phyloP scores from a whole-genome alignment of 2,329 filamentous ascomycete genomes.

The Phaeosphaeria sp. region DNA sequence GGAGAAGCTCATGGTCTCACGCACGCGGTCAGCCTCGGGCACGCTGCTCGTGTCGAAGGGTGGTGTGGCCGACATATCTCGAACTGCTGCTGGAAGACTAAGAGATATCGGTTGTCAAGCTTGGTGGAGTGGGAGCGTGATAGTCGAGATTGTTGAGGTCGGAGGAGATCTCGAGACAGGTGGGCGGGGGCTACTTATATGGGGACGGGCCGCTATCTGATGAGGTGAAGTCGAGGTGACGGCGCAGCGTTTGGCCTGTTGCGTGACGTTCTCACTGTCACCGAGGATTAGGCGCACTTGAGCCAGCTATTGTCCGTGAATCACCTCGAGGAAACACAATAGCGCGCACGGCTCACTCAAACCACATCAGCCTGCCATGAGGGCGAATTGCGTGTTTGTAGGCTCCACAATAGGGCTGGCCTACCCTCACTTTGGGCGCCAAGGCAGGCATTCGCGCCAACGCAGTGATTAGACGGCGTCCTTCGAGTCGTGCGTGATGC shows the following conservation, averaged over 20 bases:
- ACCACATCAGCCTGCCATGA: constrained; percentile 12
- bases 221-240: constrained; percentile 30
- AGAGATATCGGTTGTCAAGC: background rate
- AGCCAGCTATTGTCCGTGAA: constrained; percentile 13
- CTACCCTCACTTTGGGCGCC: constrained; percentile 11
- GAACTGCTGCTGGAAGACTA: background rate
- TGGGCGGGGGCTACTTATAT: constrained; percentile 31
- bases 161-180: constrained; percentile 33
- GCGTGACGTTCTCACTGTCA: constrained; percentile 17
- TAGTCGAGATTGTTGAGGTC: constrained; percentile 4
- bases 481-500: constrained; percentile 7
- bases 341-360: constrained; percentile 12
- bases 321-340: constrained; percentile 15
- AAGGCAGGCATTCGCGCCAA: constrained; percentile 18
- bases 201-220: constrained; percentile 1
- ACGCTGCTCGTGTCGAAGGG: background rate
- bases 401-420: constrained; percentile 9
- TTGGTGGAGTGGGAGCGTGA: background rate
- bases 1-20: constrained; percentile 32
- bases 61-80: constrained; percentile 10
- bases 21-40: constrained; percentile 14
- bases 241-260: constrained; percentile 24
- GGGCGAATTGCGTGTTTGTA: constrained; percentile 9
- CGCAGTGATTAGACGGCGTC: constrained; percentile 6
- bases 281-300: constrained; percentile 8